Conservation (phyloP, 345 rosid genomes). For the Euclidium syriacum region DNA sequence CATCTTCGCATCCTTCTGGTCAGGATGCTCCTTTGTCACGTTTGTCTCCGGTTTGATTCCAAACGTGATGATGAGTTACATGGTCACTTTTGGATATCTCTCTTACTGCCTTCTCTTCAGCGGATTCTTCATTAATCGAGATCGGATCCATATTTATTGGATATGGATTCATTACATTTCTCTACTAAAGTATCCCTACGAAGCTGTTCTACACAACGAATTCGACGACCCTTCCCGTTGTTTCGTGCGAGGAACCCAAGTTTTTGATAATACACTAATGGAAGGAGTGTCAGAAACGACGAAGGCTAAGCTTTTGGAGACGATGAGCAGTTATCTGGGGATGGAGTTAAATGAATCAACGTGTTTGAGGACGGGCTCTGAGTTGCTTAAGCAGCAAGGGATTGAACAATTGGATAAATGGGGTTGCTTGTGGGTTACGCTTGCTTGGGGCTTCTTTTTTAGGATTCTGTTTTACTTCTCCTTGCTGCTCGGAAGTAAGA, state of each 20-base stretch:
- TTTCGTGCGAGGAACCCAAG: slow-evolving; percentile 62
- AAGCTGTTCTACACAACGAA: slow-evolving; percentile 60
- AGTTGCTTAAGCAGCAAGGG: slow-evolving; percentile 54
- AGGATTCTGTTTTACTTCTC: slow-evolving; percentile 68
- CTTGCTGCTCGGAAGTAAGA: slow-evolving; percentile 74
- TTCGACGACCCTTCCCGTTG: slow-evolving; percentile 51
- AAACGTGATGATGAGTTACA: slow-evolving; percentile 73
- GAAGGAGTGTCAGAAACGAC: slow-evolving; percentile 31
- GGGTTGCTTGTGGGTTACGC: slow-evolving; percentile 75
- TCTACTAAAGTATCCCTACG: slow-evolving; percentile 72
- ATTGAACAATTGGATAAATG: slow-evolving; percentile 64
- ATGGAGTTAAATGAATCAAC: slow-evolving; percentile 48
- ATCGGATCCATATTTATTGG: slow-evolving; percentile 66
- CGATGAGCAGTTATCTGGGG: slow-evolving; percentile 50
- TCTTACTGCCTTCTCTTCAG: slow-evolving; percentile 81
- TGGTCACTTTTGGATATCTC: slow-evolving; percentile 55
- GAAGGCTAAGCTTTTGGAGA: slow-evolving; percentile 44
- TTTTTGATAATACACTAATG: slow-evolving; percentile 63
- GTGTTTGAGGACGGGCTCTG: slow-evolving; percentile 64
- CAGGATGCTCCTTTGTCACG: slow-evolving; percentile 76
- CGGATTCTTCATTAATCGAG: slow-evolving; percentile 74
- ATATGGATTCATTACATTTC: slow-evolving; percentile 88
- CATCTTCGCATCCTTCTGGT: slow-evolving; percentile 71
- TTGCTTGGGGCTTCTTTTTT: slow-evolving; percentile 94
- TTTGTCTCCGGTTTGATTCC: slow-evolving; percentile 72